Base-by-base conservation (phyloP, 768 basidiomycete species). In the Boletus rubescentipes region DNA sequence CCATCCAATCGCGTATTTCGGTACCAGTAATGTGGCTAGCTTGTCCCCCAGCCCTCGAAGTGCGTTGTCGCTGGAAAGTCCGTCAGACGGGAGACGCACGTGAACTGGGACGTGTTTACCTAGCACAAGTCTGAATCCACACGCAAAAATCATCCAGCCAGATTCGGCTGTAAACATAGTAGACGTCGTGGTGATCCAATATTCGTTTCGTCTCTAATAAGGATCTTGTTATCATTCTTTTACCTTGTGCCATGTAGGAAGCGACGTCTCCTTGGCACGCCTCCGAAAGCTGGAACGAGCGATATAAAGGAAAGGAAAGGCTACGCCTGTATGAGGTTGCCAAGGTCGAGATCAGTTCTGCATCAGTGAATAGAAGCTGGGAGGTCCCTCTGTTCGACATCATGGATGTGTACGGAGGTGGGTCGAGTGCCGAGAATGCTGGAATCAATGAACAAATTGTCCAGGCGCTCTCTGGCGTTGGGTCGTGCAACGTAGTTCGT, bases 381-480 rank as follows among this genome's bases (percentile, higher is more conserved):
- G 30, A 41, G 16, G 53, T 42, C n/a, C 57, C 43, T 29, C n/a
- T 26, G 32, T 58, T 46, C 55, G 38, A 64, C 50, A 46, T 65
- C 46, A 6, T 46, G 57, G 59, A 46, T 34, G 39, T 51, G 59
- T 81, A 83, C n/a, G 79, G 79, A 20, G 84, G 80, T 29, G 86
- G 83, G 66, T 92, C 88, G 30, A 94, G 82, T 1, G 91, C 87
- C n/a, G 91, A 84, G 70, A 94, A 91, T 3, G 84, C 82, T 43
- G 91, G 86, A 12, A 81, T 82, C 46, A 94, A 77, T 30, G 73
- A 77, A 59, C 83, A 79, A 49, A 94, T 77, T 2, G 92, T 94
- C 91, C 91, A 94, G 14, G 89, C 86, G 67, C 91, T 93, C 69
- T 94, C 92, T 8, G 89, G 79, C 3, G 88, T 91, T n/a, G 90